Evolutionary conservation across 2,329 filamentous ascomycete species (phyloP).

Genomic region (Fusarium nodosum): DNA sequence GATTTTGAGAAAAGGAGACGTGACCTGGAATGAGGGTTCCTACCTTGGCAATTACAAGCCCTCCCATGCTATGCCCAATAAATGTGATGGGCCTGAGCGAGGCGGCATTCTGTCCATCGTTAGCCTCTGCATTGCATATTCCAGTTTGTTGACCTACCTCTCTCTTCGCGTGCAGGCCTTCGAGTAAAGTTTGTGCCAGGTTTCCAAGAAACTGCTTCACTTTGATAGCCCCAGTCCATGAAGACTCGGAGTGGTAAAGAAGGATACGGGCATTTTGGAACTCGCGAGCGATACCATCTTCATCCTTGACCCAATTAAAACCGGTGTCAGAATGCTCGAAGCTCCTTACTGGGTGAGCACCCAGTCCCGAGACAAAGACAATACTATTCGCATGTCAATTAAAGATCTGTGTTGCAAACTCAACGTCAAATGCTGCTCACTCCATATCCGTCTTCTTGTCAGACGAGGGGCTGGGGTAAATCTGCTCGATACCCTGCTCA

Average conservation of each 20-base stretch:
- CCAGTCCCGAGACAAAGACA: slow-evolving; percentile 59
- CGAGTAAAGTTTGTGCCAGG: slow-evolving; percentile 56
- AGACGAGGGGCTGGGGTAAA: slow-evolving; percentile 52
- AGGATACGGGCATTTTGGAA: slow-evolving; percentile 58
- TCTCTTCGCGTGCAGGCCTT: slow-evolving; percentile 53
- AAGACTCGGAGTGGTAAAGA: slow-evolving; percentile 59
- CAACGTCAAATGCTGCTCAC: slow-evolving; percentile 14
- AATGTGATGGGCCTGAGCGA: slow-evolving; percentile 57
- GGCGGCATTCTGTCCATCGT: slow-evolving; percentile 1
- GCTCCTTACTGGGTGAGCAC: slow-evolving; percentile 57
- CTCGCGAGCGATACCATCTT: slow-evolving; percentile 52
- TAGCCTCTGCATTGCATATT: neutral
- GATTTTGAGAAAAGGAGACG: neutral
- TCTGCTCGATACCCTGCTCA: slow-evolving; percentile 57
- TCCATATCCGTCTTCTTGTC: slow-evolving; percentile 54
- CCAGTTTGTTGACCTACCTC: slow-evolving; percentile 45
- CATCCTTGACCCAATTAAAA: slow-evolving; percentile 59
- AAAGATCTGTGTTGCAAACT: neutral
- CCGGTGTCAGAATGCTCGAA: slow-evolving; percentile 55
- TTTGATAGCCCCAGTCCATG: slow-evolving; percentile 57
- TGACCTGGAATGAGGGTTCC: neutral
- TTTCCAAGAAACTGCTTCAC: slow-evolving; percentile 59
- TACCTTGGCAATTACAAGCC: slow-evolving; percentile 60
- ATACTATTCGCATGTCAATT: slow-evolving; percentile 48
- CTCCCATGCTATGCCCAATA: slow-evolving; percentile 61